phyloP scores from a whole-genome alignment of 2,329 filamentous ascomycete species.

The Ceratocystis destructans region DNA sequence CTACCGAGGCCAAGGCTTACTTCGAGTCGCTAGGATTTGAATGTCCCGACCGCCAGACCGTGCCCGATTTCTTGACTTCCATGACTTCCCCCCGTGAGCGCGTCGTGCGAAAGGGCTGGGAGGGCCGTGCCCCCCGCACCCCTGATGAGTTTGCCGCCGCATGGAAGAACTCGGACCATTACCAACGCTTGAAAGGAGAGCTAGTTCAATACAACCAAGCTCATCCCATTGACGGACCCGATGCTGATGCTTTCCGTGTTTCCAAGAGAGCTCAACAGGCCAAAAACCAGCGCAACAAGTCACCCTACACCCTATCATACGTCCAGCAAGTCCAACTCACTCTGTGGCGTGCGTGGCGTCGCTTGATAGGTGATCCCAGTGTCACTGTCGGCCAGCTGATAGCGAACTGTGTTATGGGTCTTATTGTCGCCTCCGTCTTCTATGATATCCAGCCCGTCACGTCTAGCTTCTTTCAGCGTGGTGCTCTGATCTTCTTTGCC shows the following conservation, averaged over 20 bases:
- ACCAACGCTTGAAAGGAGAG: conserved; percentile 31
- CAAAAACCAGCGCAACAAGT: conserved; percentile 47
- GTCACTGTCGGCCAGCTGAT: conserved; percentile 55
- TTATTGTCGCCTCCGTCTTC: conserved; percentile 70
- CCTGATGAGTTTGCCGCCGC: conserved; percentile 47
- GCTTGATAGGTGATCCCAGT: conserved; percentile 62
- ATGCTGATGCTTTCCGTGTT: conserved; percentile 43
- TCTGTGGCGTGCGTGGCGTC: conserved; percentile 64
- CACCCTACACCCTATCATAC: conserved; percentile 72
- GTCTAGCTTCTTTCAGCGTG: conserved; percentile 62
- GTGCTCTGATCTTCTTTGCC: conserved; percentile 74
- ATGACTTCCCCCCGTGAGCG: conserved; percentile 50
- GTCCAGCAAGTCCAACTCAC: conserved; percentile 64
- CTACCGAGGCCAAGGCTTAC: conserved; percentile 47
- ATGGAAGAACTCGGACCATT: conserved; percentile 44
- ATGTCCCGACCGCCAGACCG: conserved; percentile 52
- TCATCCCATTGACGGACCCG: conserved; percentile 42
- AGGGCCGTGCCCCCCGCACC: conserved; percentile 43
- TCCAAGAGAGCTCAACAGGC: conserved; percentile 42
- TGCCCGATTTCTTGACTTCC: conserved; percentile 58
- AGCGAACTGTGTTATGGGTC: conserved; percentile 60
- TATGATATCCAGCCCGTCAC: conserved; percentile 57
- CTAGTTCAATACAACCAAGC: conserved; percentile 37
- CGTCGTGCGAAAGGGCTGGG: conserved; percentile 40
- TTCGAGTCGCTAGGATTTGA: conserved; percentile 55